phyloP scores from a whole-genome alignment of 805 yeast species.

The Schwanniomyces yamadae region DNA sequence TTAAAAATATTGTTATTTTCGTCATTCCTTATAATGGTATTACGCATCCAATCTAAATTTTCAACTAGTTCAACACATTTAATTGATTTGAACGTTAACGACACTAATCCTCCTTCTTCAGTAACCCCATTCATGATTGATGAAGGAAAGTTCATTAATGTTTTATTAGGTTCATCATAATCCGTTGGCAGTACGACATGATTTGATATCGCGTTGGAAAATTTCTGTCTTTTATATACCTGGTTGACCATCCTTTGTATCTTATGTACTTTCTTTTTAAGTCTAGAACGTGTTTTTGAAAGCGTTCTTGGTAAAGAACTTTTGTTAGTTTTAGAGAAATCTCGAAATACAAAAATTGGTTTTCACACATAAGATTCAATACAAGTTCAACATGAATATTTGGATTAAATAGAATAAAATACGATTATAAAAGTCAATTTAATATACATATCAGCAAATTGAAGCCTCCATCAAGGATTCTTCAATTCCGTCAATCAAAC shows the following conservation, averaged over 20 bases:
- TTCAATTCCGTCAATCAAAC: constrained; percentile 77
- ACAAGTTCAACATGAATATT: too few species aligned
- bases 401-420: too few species aligned
- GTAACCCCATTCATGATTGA: constrained; percentile 41
- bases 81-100: constrained; percentile 42
- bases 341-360: too few species aligned
- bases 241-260: constrained; percentile 1
- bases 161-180: constrained; percentile 16
- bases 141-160: constrained; percentile 25
- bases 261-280: too few species aligned
- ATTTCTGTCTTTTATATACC: constrained; percentile 10
- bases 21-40: constrained; percentile 20
- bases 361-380: too few species aligned
- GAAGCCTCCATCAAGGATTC: constrained; percentile 28
- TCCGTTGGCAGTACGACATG: constrained; percentile 9
- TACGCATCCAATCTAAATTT: constrained; percentile 31
- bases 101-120: constrained; percentile 39
- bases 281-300: too few species aligned
- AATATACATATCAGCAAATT: constrained; percentile 1
- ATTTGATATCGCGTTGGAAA: constrained; percentile 5
- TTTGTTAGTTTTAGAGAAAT: too few species aligned
- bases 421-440: too few species aligned
- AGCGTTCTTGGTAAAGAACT: too few species aligned
- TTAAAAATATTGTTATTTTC: constrained; percentile 13
- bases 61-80: constrained; percentile 37